Evolutionary conservation across 352 stramenopile species (phyloP).

Genomic region (Pythium rishiriense): DNA sequence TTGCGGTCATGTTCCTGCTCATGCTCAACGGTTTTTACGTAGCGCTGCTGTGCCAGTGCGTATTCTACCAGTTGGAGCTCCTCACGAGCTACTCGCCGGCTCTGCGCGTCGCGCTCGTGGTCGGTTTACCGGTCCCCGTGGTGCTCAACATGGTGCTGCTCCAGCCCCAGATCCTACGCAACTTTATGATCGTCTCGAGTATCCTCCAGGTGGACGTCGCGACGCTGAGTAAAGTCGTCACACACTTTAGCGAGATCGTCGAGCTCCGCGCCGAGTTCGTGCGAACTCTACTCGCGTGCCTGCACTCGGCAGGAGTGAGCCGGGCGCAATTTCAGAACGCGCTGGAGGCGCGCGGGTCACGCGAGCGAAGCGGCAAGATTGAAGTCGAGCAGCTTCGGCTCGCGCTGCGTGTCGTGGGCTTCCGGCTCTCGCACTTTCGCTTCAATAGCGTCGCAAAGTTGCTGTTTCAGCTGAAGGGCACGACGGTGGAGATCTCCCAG

Average conservation of each 20-base stretch:
- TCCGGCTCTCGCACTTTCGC: conserved; percentile 49
- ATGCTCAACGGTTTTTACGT: conserved; percentile 78
- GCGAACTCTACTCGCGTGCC: conserved; percentile 27
- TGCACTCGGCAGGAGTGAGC: conserved; percentile 28
- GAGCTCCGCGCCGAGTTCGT: conserved; percentile 55
- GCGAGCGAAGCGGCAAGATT: conserved; percentile 31
- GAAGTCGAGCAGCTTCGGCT: conserved; percentile 45
- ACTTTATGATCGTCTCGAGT: conserved; percentile 61
- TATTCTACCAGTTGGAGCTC: conserved; percentile 44
- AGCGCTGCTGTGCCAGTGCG: conserved; percentile 60
- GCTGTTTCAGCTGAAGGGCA: conserved; percentile 45
- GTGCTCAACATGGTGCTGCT: conserved; percentile 63
- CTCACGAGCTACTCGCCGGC: not conserved
- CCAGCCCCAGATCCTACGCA: conserved; percentile 57
- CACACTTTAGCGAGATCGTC: conserved; percentile 63
- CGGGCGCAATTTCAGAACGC: conserved; percentile 38
- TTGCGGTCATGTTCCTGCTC: conserved; percentile 55
- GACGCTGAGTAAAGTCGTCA: conserved; percentile 54
- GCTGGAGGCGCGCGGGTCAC: conserved; percentile 32
- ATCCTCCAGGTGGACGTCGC: conserved; percentile 54
- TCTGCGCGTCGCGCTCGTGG: conserved; percentile 27
- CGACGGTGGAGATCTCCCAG: conserved; percentile 48
- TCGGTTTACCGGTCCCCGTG: conserved; percentile 41
- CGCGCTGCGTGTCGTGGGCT: conserved; percentile 41
- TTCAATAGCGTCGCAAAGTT: conserved; percentile 65